Evolutionary conservation across 192 early-diverging fungal species (phyloP).

Genomic region (Anaeromyces robustus): DNA sequence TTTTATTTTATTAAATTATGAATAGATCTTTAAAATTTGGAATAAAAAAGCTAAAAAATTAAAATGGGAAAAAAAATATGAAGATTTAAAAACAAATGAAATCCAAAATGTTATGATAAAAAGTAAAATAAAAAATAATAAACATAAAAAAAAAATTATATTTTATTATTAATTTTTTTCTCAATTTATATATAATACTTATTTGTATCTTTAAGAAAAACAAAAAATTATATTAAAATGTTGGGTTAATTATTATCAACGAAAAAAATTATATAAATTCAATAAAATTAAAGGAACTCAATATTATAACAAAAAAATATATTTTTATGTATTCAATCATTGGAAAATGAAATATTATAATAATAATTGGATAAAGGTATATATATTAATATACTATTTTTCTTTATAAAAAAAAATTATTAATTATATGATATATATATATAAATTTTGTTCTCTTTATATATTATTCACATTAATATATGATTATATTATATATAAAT

Average conservation of each 20-base stretch:
- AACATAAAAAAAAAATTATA: too few species aligned
- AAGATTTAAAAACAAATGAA: background rate
- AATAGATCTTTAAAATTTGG: background rate
- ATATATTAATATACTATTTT: too few species aligned
- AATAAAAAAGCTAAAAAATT: background rate
- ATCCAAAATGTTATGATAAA: background rate
- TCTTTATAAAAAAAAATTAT: too few species aligned
- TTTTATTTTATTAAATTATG: background rate
- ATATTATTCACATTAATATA: too few species aligned
- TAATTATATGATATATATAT: too few species aligned
- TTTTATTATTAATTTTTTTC: too few species aligned
- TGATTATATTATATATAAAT: too few species aligned
- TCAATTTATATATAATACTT: too few species aligned
- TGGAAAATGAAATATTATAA: background rate
- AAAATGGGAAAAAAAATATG: background rate
- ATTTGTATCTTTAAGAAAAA: too few species aligned
- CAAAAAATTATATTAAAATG: background rate
- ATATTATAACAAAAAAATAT: background rate
- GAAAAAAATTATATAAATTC: background rate
- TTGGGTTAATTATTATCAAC: background rate
- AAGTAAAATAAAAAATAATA: too few species aligned
- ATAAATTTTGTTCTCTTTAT: too few species aligned
- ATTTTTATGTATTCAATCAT: background rate
- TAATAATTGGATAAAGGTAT: background rate
- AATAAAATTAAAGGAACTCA: background rate